Conservation (phyloP, 2,329 filamentous ascomycete species). For the Cercospora berteroae region DNA sequence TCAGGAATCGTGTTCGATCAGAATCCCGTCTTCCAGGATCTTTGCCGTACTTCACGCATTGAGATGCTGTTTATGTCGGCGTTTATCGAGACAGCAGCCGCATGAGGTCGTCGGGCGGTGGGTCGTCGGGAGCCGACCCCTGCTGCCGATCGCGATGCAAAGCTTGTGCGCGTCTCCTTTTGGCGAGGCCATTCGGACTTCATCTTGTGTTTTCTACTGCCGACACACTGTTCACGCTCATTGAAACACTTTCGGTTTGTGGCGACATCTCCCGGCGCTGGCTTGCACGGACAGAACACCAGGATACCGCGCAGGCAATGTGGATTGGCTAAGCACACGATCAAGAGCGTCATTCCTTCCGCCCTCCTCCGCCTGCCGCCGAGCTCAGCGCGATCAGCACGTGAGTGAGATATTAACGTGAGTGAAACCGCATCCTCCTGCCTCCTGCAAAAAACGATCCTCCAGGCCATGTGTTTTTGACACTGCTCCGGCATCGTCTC, state of each 20-base stretch:
- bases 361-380: constrained; percentile 10
- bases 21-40: no score
- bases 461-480: neutral
- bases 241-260: neutral
- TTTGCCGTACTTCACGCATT: neutral
- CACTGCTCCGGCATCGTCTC: neutral
- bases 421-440: constrained; percentile 1
- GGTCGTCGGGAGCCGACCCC: constrained; percentile 2
- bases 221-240: neutral
- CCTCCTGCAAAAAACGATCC: neutral
- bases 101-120: neutral
- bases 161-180: constrained; percentile 12
- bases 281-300: neutral
- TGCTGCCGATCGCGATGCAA: constrained; percentile 8
- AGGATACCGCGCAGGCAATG: neutral
- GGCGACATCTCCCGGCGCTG: neutral
- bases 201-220: constrained; percentile 3
- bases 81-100: neutral
- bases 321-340: constrained; percentile 7
- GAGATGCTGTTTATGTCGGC: neutral
- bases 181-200: constrained; percentile 1
- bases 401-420: constrained; percentile 8
- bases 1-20: neutral
- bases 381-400: constrained; percentile 1
- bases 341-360: constrained; percentile 18